Conservation (phyloP, 2,329 filamentous ascomycete species). For the Curvularia verruculosa region DNA sequence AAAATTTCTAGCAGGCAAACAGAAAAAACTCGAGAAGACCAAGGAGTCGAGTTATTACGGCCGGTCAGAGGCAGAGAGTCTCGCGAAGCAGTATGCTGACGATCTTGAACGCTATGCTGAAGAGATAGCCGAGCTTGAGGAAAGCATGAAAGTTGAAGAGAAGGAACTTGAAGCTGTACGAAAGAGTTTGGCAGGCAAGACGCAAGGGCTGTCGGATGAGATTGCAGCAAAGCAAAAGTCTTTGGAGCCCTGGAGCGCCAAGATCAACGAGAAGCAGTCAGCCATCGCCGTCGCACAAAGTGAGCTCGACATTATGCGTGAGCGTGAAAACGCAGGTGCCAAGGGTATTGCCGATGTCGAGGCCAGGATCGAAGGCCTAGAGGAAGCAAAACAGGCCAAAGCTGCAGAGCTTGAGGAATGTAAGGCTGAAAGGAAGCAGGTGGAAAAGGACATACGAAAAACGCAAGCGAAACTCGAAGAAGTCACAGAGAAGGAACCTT, state of each 20-base stretch:
- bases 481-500: slow-evolving; percentile 77
- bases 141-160: slow-evolving; percentile 78
- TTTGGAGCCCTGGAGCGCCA: slow-evolving; percentile 94
- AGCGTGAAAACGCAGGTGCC: slow-evolving; percentile 86
- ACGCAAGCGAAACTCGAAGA: slow-evolving; percentile 75
- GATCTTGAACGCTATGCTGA: slow-evolving; percentile 78
- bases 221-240: slow-evolving; percentile 92
- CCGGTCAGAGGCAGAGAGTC: slow-evolving; percentile 74
- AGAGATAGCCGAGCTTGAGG: slow-evolving; percentile 79
- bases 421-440: slow-evolving; percentile 71
- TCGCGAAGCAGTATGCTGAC: slow-evolving; percentile 76
- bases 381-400: slow-evolving; percentile 74
- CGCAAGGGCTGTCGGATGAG: slow-evolving; percentile 89
- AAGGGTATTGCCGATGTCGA: slow-evolving; percentile 84
- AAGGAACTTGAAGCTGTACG: slow-evolving; percentile 81
- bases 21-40: slow-evolving; percentile 92
- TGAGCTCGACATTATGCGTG: slow-evolving; percentile 87
- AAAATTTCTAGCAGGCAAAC: slow-evolving; percentile 89
- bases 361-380: slow-evolving; percentile 74
- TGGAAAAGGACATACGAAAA: slow-evolving; percentile 76
- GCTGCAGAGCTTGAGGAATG: slow-evolving; percentile 75
- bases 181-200: slow-evolving; percentile 91
- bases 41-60: slow-evolving; percentile 78
- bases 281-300: slow-evolving; percentile 93
- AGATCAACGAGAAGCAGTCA: slow-evolving; percentile 95